phyloP scores from a whole-genome alignment of 441 rosid species.

The Kokia cookei region DNA sequence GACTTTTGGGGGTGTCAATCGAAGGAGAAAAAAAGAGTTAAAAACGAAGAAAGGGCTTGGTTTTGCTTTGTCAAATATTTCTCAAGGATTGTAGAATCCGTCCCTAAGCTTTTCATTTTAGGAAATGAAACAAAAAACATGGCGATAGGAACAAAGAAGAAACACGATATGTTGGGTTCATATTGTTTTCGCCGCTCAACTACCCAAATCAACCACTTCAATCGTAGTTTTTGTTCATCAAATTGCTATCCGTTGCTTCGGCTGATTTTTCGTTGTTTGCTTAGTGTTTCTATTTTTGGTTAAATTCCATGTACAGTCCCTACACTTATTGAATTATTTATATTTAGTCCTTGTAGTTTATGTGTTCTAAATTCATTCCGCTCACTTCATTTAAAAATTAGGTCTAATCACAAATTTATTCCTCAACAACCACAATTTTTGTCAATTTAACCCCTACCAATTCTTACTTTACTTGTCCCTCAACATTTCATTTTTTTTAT shows the following conservation, averaged over 20 bases:
- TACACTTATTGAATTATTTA: too few species aligned
- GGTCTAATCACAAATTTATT: too few species aligned
- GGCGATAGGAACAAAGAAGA: conserved; percentile 25
- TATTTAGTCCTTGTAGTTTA: too few species aligned
- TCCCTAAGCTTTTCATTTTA: background rate
- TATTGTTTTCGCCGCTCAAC: conserved; percentile 18
- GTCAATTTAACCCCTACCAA: too few species aligned
- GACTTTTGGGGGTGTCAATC: conserved; percentile 31
- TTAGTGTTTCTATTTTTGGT: too few species aligned
- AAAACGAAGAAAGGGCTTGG: conserved; percentile 16
- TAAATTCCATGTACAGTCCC: too few species aligned
- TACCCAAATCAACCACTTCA: conserved; percentile 5
- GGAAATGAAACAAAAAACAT: background rate
- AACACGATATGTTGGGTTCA: background rate
- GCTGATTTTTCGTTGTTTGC: background rate
- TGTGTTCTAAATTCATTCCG: too few species aligned
- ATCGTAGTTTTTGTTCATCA: background rate
- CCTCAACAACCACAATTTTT: too few species aligned
- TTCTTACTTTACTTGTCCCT: too few species aligned
- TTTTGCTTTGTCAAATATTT: background rate
- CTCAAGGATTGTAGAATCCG: conserved; percentile 25
- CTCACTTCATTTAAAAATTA: too few species aligned
- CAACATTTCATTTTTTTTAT: too few species aligned
- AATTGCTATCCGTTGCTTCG: conserved; percentile 1
- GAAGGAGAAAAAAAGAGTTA: conserved; percentile 6